Conservation (phyloP, 257 asterid species). For the Solanum infundibuliforme region DNA sequence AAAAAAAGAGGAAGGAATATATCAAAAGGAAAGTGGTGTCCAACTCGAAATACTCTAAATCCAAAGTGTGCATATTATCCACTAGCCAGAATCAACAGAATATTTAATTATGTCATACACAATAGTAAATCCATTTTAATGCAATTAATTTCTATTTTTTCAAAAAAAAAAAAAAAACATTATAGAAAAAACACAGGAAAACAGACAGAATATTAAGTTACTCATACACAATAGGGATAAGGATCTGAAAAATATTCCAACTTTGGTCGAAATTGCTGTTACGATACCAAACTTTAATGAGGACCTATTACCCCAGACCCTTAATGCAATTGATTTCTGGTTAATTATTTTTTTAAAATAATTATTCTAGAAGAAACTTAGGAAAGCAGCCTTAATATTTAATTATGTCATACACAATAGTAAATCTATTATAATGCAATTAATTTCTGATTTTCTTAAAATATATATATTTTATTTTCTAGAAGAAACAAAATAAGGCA, state of each 20-base stretch:
- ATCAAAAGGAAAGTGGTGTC: constrained; percentile 1
- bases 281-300: no score
- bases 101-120: background rate
- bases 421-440: background rate
- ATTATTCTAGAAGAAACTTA: no score
- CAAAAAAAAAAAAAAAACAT: background rate
- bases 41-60: constrained; percentile 5
- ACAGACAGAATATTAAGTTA: background rate
- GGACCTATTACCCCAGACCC: no score
- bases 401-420: background rate
- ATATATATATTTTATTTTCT: background rate
- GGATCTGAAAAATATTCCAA: no score
- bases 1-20: background rate
- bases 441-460: background rate
- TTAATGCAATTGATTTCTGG: no score
- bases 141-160: background rate
- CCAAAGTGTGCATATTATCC: background rate
- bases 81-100: background rate
- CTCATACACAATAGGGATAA: background rate
- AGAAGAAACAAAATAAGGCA: background rate
- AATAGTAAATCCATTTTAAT: background rate
- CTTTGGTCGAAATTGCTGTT: no score
- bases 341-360: no score
- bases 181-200: background rate
- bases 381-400: no score